Conservation (phyloP, 2,329 filamentous ascomycete genomes). For the Hypoxylon sp. region DNA sequence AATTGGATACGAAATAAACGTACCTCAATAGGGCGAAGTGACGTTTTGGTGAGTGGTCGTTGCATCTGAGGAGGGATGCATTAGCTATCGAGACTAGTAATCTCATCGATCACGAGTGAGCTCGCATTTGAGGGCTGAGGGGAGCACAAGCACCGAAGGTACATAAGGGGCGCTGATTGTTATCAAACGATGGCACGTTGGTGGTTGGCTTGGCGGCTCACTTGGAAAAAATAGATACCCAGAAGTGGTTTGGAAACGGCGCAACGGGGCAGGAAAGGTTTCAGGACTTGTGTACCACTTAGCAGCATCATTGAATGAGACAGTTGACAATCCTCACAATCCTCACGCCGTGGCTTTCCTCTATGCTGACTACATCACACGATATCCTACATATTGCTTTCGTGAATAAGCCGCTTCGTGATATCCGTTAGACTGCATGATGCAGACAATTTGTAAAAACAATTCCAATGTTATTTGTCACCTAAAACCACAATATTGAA, state of each 20-base stretch:
- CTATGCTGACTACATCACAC: no score
- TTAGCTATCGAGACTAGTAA: not conserved
- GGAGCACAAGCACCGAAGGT: not conserved
- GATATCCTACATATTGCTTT: no score
- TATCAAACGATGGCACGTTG: not conserved
- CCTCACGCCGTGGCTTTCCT: no score
- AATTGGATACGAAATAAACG: constrained; percentile 90
- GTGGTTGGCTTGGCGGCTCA: not conserved
- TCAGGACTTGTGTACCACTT: not conserved
- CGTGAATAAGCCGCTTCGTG: no score
- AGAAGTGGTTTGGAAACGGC: constrained; percentile 22
- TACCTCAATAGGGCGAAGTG: constrained; percentile 12
- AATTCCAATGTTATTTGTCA: no score
- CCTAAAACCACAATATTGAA: no score
- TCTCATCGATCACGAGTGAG: not conserved
- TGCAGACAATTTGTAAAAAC: no score
- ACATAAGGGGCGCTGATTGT: not conserved
- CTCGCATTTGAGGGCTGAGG: not conserved
- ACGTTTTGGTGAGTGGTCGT: not conserved
- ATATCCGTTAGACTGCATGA: no score
- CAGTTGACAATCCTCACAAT: not conserved
- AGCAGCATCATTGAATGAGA: not conserved
- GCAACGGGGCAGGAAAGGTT: not conserved
- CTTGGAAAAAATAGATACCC: constrained; percentile 31
- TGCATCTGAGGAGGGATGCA: not conserved